Percentiles rank a stretch among this genome's conserved stretches.
These are phyloP conservation scores for Euphorbia schlechtendalii DNA, from an alignment of 441 rosid genomes.

Conservation along the genomic window DNA sequence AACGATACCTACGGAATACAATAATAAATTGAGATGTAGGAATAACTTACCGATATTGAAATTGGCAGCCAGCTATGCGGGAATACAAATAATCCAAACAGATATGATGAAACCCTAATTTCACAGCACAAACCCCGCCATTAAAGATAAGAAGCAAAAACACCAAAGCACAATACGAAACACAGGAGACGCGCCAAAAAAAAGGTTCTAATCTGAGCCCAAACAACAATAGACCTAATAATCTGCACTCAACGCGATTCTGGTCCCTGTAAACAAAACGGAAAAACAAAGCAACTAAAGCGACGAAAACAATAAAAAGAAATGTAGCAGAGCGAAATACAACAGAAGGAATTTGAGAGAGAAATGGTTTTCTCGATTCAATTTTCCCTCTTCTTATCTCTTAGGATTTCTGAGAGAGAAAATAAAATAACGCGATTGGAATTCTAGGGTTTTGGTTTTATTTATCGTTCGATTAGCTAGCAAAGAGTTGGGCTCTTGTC, in stretches of 20 bases:
- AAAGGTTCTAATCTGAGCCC: neutral
- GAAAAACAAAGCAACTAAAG: conserved; percentile 11
- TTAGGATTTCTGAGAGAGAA: conserved; percentile 10
- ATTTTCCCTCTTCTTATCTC: conserved; percentile 10
- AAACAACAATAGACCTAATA: conserved; percentile 10
- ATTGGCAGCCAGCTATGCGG: conserved; percentile 4
- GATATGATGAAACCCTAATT: conserved; percentile 46
- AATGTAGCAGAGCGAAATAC: neutral
- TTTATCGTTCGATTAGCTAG: neutral
- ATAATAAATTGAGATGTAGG: neutral
- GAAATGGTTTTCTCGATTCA: neutral
- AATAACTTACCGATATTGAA: conserved; percentile 26
- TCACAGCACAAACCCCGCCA: conserved; percentile 34
- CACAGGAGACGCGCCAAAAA: conserved; percentile 12
- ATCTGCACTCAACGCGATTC: conserved; percentile 13
- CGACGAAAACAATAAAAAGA: conserved; percentile 12
- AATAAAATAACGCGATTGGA: neutral
- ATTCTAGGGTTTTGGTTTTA: conserved; percentile 2
- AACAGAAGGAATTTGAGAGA: neutral
- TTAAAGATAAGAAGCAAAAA: conserved; percentile 29
- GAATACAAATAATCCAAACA: conserved; percentile 15
- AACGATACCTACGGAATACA: conserved; percentile 1
- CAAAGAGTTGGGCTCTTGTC: neutral
- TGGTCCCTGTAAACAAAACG: conserved; percentile 17
- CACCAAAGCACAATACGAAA: neutral